A percentile compares a stretch with the other conserved stretches of the same genome.
Evolutionary conservation across 176 grass and related monocot species (phyloP).

Genomic region (Sorghum bicolor): DNA sequence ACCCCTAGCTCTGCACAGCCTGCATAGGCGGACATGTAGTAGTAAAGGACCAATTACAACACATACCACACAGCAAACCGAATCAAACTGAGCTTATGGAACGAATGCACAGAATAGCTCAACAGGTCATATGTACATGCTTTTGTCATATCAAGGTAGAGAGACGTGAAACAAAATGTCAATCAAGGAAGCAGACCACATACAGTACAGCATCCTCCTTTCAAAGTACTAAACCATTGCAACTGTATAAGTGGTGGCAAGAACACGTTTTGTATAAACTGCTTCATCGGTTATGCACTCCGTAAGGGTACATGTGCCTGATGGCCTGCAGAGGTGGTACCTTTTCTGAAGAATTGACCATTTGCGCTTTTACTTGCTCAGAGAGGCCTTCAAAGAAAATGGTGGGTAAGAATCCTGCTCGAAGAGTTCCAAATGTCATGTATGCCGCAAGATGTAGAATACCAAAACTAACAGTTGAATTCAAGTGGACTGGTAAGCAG

Average conservation of each 20-base stretch:
- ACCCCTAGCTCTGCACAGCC: background rate
- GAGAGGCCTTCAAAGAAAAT: slow-evolving; percentile 93
- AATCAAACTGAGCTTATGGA: background rate
- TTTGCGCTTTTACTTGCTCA: slow-evolving; percentile 68
- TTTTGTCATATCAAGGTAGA: background rate
- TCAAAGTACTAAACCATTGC: slow-evolving; percentile 29
- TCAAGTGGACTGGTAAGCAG: background rate
- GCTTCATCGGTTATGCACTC: background rate
- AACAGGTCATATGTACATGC: slow-evolving; percentile 30
- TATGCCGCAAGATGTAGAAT: slow-evolving; percentile 4
- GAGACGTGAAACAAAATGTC: background rate
- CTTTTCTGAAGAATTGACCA: background rate
- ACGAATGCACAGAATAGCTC: slow-evolving; percentile 4
- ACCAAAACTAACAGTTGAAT: background rate
- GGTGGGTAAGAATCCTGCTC: slow-evolving; percentile 82
- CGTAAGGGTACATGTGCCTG: background rate
- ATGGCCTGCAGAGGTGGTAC: background rate
- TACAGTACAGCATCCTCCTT: slow-evolving; percentile 20
- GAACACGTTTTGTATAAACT: slow-evolving; percentile 13
- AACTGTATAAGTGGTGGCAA: background rate
- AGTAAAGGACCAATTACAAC: no score
- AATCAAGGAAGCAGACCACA: background rate
- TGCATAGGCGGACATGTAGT: background rate
- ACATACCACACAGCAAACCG: background rate
- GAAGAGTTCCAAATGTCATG: slow-evolving; percentile 52